Base-by-base conservation (phyloP, 495 filamentous ascomycete species). In the Lichenothelia convexa region DNA sequence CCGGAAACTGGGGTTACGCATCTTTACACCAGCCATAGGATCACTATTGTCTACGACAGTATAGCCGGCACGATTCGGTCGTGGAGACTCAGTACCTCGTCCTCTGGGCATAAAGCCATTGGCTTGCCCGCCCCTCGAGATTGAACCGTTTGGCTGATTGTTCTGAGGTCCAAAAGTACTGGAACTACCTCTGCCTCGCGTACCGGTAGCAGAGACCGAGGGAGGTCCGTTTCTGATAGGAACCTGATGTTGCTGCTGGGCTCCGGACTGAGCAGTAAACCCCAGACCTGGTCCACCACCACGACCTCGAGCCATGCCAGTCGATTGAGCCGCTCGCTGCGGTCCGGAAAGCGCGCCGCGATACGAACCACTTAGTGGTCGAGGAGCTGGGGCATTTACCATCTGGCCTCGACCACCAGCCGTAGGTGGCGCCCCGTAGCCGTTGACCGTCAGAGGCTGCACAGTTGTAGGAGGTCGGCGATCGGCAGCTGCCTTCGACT, bases 311-410 rank as follows among this genome's bases (percentile, higher is more conserved):
- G 40, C 53, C 31, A 50, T 46, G 30, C 49, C 47, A 12, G 42
- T 51, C 46, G 53, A 46, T 32, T 33, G 32, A 43, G 49, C 37
- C n/a, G n/a, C n/a, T n/a, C n/a, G n/a, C 32, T 33, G 32, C 44
- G 49, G 36, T 41, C 71, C 56, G 29, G 61, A 39, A 18, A 84
- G 56, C 15, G 74, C 82, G 40, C 79, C 75, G 15, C 78, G 67
- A 62, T 72, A 93, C 3, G 72, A 72, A 3, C 78, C 77, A 33
- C 64, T 64, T 26, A 93, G 59, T 19, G 80, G 76, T 15, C 67
- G 56, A 29, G 86, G 85, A 15, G 68, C 58, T 3, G 62, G 45
- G 22, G 84, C 80, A 35, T 81, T 71, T 40, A 61, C 67, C 44
- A 80, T 64, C 50, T 82, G 77, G n/a, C 68, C 68, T 15, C 63